Evolutionary conservation across 768 basidiomycete genomes (phyloP), one percentile per base, ranked within the genome.

Genomic region (Suillus decipiens): DNA sequence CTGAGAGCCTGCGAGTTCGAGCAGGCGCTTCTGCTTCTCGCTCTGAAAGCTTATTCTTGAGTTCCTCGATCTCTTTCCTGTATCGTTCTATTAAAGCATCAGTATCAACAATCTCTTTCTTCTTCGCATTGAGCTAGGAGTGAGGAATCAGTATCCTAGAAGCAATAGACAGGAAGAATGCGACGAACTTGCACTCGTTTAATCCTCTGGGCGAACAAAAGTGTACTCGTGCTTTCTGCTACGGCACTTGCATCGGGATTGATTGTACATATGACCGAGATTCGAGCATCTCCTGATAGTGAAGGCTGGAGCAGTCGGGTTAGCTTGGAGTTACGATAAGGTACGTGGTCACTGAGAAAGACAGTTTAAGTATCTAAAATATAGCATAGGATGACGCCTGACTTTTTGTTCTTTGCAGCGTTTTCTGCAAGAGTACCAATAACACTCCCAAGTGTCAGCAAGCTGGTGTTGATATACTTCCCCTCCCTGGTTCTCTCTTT

Each of bases 401-500:
- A 90, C 87, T 59, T 83, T 77, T 92, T 94, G 64, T 84, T 82
- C 75, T 87, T 90, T 0, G 86, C 81, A 9, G 92, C 88, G 68
- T 95, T 95, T 71, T 97, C 96, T 1, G 92, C 92, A 1, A 98
- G 81, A 17, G 95, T 98, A 2, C 87, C 86, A 66, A 99, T 99
- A 64, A 98, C 96, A 3, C 89, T 89, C 33, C 96, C 95, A 11
- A 99, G 86, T 5, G 96, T 96, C 47, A 99, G 83, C 63, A 99
- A 80, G 72, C 94, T 96, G 61, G 91, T 93, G 70, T 99, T 99
- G 77, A 99, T 99, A 71, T 95, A 96, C 72, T 92, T 93, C 14
- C 96, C 97, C 75, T 99, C 97, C 51, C 90, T 84, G n/a, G 95
- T 95, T 51, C 97, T 81, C 63, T 98, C 95, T 73, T 96, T 96